Conservation (phyloP, 257 asterid species). For the Solanum pinnatisectum region DNA sequence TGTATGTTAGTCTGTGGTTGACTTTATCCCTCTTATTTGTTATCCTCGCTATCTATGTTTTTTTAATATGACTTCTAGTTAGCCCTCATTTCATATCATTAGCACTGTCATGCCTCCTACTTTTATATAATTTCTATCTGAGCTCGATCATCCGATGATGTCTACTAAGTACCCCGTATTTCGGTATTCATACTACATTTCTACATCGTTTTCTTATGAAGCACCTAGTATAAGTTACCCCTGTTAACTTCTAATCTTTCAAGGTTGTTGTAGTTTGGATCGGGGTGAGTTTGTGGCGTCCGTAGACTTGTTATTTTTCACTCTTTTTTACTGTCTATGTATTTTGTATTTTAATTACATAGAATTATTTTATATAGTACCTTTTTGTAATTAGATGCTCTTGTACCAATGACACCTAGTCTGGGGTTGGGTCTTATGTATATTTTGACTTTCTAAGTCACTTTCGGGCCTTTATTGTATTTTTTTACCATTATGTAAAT, state of each 20-base stretch:
- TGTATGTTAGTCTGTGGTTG: too few species aligned
- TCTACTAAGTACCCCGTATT: too few species aligned
- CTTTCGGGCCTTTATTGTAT: background rate
- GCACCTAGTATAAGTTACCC: background rate
- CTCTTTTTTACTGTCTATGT: too few species aligned
- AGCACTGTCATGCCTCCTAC: background rate
- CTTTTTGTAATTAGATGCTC: background rate
- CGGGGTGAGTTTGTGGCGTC: background rate
- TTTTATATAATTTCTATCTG: too few species aligned
- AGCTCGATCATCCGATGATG: background rate
- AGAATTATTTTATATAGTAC: background rate
- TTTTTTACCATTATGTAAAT: background rate
- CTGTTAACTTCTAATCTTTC: background rate
- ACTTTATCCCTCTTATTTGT: background rate
- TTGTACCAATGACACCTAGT: background rate
- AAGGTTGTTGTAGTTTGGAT: background rate
- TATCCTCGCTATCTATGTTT: too few species aligned
- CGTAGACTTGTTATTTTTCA: background rate
- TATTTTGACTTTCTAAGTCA: background rate
- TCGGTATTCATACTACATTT: background rate
- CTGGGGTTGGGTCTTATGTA: background rate
- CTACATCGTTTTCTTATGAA: too few species aligned
- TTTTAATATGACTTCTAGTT: background rate
- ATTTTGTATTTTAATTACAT: too few species aligned
- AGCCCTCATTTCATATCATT: background rate